phyloP scores from a whole-genome alignment of 306 rosid species.

The Albizia julibrissin region DNA sequence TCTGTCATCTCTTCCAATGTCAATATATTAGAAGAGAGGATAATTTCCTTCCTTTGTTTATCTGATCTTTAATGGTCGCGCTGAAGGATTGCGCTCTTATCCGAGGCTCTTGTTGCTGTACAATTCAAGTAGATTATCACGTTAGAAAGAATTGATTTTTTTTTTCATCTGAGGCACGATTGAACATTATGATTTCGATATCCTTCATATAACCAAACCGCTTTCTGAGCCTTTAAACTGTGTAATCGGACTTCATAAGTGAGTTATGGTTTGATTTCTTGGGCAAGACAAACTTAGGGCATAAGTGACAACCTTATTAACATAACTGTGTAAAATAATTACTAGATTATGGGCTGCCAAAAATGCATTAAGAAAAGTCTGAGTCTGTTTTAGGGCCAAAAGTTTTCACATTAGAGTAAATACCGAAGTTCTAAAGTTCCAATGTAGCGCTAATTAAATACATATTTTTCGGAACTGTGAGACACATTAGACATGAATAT shows the following conservation, averaged over 20 bases:
- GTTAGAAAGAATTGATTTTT: not conserved
- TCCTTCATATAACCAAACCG: not conserved
- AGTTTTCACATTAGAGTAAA: not conserved
- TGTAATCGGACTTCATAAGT: not conserved
- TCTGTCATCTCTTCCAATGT: not conserved
- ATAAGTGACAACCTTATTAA: not conserved
- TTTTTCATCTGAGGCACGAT: not conserved
- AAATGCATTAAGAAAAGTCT: not conserved
- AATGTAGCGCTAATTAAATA: conserved; percentile 6
- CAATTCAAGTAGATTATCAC: not conserved
- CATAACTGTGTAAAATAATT: not conserved
- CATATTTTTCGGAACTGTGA: not conserved
- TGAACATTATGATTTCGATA: not conserved
- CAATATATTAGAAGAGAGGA: not conserved
- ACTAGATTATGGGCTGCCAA: not conserved
- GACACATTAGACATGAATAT: not conserved
- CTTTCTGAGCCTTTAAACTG: not conserved
- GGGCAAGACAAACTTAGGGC: not conserved
- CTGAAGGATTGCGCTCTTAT: not conserved
- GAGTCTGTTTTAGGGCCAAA: not conserved
- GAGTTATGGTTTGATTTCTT: not conserved
- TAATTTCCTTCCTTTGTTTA: not conserved
- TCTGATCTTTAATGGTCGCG: not conserved
- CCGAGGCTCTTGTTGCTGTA: not conserved
- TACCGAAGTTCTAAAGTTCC: not conserved